Base-by-base conservation (phyloP, 768 basidiomycete genomes). In the Cytidiella melzeri region DNA sequence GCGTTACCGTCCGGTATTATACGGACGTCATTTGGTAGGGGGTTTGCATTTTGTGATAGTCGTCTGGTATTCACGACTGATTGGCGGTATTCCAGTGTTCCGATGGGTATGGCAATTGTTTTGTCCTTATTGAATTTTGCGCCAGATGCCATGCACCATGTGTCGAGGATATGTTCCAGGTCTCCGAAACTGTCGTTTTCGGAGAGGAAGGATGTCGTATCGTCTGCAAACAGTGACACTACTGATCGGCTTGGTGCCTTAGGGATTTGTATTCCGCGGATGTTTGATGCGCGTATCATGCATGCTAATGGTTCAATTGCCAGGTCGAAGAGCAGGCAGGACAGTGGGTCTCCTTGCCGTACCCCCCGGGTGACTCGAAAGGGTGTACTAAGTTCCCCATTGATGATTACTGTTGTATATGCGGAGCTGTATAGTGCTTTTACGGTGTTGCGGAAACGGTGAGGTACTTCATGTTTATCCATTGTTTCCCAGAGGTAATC, bases 151-250 rank as follows among this genome's bases (percentile, higher is more conserved):
- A 6, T 4, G 47, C 51, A 53, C 47, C 51, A 53, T 13, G 3
- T 18, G 11, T 47, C 41, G 18, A 53, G 42, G 6, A 48, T 37
- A 4, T 7, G 10, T 7, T 27, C 11, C 2, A 53, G 47, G 18
- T 1, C 5, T 10, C 1, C 5, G 24, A 26, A 48, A 25, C 44
- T 25, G 27, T 53, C 41, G 15, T 34, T 7, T 18, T 43, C 48
- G 4, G 30, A 40, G 2, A 52, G 47, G 21, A 59, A 71, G 0
- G 64, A 62, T 1, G 65, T 66, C 4, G 71, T 73, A 51, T 74
- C 71, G 51, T 75, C 69, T 0, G 73, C 69, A 51, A 73, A 75
- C 0, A 75, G 64, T 0, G 57, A 63, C 1, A 57, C 56, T 0
- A 70, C 62, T 0, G 72, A 43, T n/a, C 53, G 57, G 39, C n/a